Evolutionary conservation across 2,329 filamentous ascomycete species (phyloP).

Genomic region (Aspergillus ochraceoroseus): DNA sequence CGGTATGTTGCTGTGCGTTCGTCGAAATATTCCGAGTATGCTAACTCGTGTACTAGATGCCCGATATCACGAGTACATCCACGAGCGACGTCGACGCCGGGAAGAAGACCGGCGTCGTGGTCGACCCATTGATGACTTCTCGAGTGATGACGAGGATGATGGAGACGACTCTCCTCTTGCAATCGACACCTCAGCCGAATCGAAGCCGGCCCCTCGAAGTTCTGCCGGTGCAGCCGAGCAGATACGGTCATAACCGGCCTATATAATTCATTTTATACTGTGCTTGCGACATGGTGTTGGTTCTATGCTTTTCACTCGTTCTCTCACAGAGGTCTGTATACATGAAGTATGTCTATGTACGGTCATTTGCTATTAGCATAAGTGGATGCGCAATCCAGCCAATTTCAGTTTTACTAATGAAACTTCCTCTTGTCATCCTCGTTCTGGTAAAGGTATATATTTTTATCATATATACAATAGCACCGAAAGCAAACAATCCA

Average conservation of each 20-base stretch:
- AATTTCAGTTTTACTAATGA: no score
- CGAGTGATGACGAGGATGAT: constrained; percentile 38
- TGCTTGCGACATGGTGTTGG: no score
- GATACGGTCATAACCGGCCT: no score
- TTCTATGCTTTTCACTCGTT: no score
- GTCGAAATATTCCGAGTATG: not conserved
- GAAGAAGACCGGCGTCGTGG: constrained; percentile 42
- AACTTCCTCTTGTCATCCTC: no score
- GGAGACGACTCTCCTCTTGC: constrained; percentile 28
- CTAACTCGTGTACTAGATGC: constrained; percentile 28
- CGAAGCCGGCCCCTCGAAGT: constrained; percentile 15
- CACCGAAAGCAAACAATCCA: no score
- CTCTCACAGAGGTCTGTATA: no score
- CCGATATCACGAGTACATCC: constrained; percentile 36
- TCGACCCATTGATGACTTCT: constrained; percentile 27
- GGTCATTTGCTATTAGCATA: no score
- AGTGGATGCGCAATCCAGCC: no score
- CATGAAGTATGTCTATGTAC: no score
- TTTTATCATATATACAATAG: no score
- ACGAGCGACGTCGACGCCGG: constrained; percentile 38
- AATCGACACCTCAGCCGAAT: constrained; percentile 31
- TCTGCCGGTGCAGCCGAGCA: constrained; percentile 9
- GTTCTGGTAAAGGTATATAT: no score
- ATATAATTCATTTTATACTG: not conserved
- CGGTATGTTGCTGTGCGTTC: constrained; percentile 51